These are phyloP conservation scores for Paecilomyces sp. DNA, from an alignment of 2,329 filamentous ascomycete species.

Conservation along the genomic window DNA sequence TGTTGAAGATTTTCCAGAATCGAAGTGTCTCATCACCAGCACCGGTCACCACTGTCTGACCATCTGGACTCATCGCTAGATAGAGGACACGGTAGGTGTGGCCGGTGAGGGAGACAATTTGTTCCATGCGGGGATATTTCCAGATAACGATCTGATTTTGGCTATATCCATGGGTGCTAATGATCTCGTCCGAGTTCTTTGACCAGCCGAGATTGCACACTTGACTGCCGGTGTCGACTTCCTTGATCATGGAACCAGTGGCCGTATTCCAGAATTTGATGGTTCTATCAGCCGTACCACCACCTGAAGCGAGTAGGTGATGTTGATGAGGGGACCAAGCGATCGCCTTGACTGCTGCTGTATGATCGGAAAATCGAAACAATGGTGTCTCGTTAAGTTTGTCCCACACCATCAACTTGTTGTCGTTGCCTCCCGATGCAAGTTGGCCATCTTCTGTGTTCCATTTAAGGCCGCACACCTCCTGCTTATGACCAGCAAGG, in stretches of 20 bases:
- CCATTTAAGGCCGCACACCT: constrained; percentile 95
- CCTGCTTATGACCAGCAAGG: constrained; percentile 91
- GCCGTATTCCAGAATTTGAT: constrained; percentile 98
- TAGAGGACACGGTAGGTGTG: constrained; percentile 97
- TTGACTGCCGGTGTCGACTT: constrained; percentile 93
- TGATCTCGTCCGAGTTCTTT: constrained; percentile 95
- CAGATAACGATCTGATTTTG: constrained; percentile 99
- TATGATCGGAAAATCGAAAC: constrained; percentile 92
- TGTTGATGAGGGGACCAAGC: constrained; percentile 96
- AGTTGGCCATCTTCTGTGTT: constrained; percentile 93
- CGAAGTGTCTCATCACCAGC: constrained; percentile 92
- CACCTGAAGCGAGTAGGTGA: constrained; percentile 87
- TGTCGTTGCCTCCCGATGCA: constrained; percentile 94
- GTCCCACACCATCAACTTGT: constrained; percentile 98
- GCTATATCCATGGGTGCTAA: constrained; percentile 92
- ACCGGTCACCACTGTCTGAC: constrained; percentile 86
- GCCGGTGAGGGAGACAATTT: constrained; percentile 88
- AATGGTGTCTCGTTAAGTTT: constrained; percentile 86
- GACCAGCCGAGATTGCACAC: constrained; percentile 99
- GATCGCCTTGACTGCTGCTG: constrained; percentile 93
- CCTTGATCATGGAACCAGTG: constrained; percentile 71
- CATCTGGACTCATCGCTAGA: constrained; percentile 94
- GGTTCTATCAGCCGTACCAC: constrained; percentile 87
- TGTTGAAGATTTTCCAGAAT: constrained; percentile 95
- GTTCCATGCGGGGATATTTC: constrained; percentile 98